These are phyloP conservation scores for Ganoderma lucidum DNA, from an alignment of 1,284 basidiomycete genomes.

Conservation along the genomic window DNA sequence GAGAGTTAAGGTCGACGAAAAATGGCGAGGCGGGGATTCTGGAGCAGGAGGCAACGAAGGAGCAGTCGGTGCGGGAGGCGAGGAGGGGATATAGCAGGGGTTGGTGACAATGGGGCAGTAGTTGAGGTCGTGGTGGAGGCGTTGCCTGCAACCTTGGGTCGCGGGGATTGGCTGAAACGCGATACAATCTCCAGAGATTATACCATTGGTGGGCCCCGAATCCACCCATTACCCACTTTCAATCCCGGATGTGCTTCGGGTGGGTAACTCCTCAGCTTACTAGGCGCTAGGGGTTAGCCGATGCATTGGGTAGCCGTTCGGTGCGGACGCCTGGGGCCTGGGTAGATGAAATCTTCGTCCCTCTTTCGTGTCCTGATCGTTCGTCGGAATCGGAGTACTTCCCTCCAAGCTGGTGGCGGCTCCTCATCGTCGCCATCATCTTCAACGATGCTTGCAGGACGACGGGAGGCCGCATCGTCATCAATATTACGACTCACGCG, in stretches of 20 bases:
- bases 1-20: neutral
- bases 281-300: too few relatives aligned
- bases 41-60: conserved; percentile 13
- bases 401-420: conserved; percentile 43
- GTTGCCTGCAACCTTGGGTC: conserved; percentile 35
- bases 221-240: conserved; percentile 27
- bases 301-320: conserved; percentile 36
- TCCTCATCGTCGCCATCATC: conserved; percentile 33
- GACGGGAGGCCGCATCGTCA: conserved; percentile 6
- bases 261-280: conserved; percentile 22
- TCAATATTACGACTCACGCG: conserved; percentile 1
- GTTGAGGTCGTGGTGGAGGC: conserved; percentile 35
- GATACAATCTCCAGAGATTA: conserved; percentile 84
- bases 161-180: conserved; percentile 74
- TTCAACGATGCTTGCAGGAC: conserved; percentile 2
- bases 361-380: conserved; percentile 18
- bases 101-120: conserved; percentile 17
- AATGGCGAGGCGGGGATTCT: neutral
- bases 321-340: conserved; percentile 20
- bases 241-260: neutral
- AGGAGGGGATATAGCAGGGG: conserved; percentile 9
- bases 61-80: conserved; percentile 13
- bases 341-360: conserved; percentile 12
- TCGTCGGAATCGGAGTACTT: conserved; percentile 34
- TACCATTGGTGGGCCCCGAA: conserved; percentile 47